Conservation (phyloP, 805 yeast genomes). For the Starmerella stellata region DNA sequence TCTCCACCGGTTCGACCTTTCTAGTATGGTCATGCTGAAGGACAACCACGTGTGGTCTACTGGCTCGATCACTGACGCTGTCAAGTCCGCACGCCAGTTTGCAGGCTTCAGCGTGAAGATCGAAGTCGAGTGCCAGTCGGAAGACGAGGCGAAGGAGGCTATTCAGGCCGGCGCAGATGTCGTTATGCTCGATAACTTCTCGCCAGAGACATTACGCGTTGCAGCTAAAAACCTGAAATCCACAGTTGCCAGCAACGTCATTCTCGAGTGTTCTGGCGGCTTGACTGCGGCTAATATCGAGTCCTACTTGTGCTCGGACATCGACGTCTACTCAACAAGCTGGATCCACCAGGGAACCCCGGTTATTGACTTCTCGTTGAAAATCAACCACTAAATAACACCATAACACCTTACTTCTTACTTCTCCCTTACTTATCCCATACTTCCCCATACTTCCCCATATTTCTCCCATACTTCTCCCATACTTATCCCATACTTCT, state of each 20-base stretch:
- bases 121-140: constrained; percentile 80
- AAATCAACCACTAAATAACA: constrained; percentile 32
- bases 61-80: constrained; percentile 79
- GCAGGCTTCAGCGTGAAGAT: constrained; percentile 81
- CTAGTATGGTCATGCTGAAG: constrained; percentile 89
- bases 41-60: constrained; percentile 88
- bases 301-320: constrained; percentile 50
- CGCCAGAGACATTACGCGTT: constrained; percentile 40
- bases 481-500: too few species aligned
- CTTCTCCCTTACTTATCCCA: not conserved
- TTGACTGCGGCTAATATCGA: constrained; percentile 50
- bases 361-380: constrained; percentile 67
- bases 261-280: constrained; percentile 88
- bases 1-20: constrained; percentile 75
- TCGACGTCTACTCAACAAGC: constrained; percentile 81
- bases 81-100: constrained; percentile 51
- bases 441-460: not conserved
- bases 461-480: too few species aligned
- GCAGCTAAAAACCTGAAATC: constrained; percentile 49
- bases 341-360: constrained; percentile 84
- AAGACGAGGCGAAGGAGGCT: constrained; percentile 78
- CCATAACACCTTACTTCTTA: too few species aligned
- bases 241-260: constrained; percentile 36
- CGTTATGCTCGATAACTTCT: constrained; percentile 82
- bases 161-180: constrained; percentile 91